These are phyloP conservation scores for Solanum stenotomum DNA, from an alignment of 257 asterid genomes.

Conservation along the genomic window DNA sequence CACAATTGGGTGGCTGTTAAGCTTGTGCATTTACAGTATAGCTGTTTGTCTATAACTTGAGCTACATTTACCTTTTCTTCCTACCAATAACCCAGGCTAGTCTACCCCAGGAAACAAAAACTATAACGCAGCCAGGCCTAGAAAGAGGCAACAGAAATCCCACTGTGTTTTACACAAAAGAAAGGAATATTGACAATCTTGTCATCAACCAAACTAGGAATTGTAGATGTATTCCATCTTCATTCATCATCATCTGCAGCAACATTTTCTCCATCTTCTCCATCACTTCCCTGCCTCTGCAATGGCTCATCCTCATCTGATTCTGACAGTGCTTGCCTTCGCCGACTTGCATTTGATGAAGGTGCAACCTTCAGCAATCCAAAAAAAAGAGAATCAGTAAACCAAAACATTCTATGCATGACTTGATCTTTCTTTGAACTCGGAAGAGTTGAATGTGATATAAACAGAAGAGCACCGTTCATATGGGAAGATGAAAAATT, in stretches of 20 bases:
- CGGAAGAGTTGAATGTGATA: not conserved
- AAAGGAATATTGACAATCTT: not conserved
- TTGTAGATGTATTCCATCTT: not conserved
- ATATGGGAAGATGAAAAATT: not conserved
- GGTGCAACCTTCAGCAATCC: constrained; percentile 45
- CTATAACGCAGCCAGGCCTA: not conserved
- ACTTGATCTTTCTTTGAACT: not conserved
- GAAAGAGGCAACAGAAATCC: constrained; percentile 1
- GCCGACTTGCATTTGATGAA: constrained; percentile 32
- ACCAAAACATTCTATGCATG: not conserved
- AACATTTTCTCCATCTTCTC: constrained; percentile 23
- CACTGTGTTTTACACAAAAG: not conserved
- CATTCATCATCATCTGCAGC: constrained; percentile 38
- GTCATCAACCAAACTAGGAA: not conserved
- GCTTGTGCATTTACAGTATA: not conserved
- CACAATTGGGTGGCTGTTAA: not conserved
- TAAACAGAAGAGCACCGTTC: not conserved
- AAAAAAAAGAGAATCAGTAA: constrained; percentile 1
- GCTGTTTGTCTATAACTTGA: not conserved
- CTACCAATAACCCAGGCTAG: not conserved
- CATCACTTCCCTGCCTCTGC: constrained; percentile 42
- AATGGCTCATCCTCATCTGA: constrained; percentile 71
- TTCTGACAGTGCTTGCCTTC: constrained; percentile 69
- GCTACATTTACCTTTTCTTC: not conserved
- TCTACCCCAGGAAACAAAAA: not conserved